A percentile compares a stretch with the other conserved stretches of the same genome.
Conservation (phyloP, 352 stramenopile genomes). For the Globisporangium nagaii region DNA sequence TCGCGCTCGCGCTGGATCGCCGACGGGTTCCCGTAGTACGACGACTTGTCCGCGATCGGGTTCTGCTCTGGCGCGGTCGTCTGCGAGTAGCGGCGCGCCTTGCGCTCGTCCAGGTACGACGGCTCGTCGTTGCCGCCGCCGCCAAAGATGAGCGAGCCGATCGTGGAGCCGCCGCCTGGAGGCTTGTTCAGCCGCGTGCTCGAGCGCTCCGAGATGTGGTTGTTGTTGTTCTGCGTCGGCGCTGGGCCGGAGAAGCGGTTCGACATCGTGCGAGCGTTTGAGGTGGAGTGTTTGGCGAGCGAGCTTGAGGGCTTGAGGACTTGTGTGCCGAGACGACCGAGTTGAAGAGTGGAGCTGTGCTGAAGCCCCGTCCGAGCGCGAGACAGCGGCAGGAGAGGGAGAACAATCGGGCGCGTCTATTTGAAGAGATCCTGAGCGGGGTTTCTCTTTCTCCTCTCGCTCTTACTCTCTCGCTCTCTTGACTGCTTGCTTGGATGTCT, state of each 20-base stretch:
- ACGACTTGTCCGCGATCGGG: slow-evolving; percentile 31
- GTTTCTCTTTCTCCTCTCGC: slow-evolving; percentile 2
- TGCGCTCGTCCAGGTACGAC: slow-evolving; percentile 52
- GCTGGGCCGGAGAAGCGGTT: slow-evolving; percentile 16
- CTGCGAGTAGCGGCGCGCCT: slow-evolving; percentile 31
- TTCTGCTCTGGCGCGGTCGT: slow-evolving; percentile 28
- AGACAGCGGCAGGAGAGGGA: slow-evolving; percentile 4
- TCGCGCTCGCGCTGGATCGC: slow-evolving; percentile 34
- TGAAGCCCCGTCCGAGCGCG: neutral
- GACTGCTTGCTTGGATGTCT: neutral
- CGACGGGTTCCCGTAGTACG: slow-evolving; percentile 35
- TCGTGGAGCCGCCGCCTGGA: slow-evolving; percentile 35
- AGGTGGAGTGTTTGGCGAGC: neutral
- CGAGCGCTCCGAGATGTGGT: slow-evolving; percentile 34
- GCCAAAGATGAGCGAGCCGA: slow-evolving; percentile 48
- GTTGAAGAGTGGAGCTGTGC: slow-evolving; percentile 1
- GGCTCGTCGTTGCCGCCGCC: slow-evolving; percentile 18
- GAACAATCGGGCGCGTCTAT: slow-evolving; percentile 3
- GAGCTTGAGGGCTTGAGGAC: neutral
- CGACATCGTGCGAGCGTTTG: slow-evolving; percentile 11
- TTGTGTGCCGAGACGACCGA: slow-evolving; percentile 2
- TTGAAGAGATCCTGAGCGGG: neutral
- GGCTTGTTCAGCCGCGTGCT: slow-evolving; percentile 41
- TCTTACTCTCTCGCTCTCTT: neutral
- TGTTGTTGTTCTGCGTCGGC: slow-evolving; percentile 39